These are phyloP conservation scores for Danielia reshetovae DNA, from an alignment of 805 yeast species.

Conservation along the genomic window DNA sequence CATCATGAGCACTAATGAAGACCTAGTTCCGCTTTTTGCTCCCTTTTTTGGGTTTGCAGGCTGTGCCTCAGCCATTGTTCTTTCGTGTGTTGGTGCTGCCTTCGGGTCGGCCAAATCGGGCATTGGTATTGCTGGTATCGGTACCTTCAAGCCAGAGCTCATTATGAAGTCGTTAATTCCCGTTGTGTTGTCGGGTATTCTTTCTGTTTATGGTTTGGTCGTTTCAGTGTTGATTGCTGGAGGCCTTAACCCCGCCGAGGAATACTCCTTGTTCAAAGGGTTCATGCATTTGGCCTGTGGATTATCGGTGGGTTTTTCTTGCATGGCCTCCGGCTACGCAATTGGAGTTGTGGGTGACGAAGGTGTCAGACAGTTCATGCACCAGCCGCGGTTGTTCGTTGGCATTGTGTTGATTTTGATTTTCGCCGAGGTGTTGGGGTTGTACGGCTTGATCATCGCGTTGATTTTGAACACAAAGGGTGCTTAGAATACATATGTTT, in stretches of 20 bases:
- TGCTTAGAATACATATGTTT: conserved; percentile 7
- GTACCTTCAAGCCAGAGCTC: conserved; percentile 94
- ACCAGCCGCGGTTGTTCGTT: conserved; percentile 82
- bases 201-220: conserved; percentile 94
- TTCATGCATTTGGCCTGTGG: conserved; percentile 98
- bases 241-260: conserved; percentile 70
- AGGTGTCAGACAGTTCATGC: conserved; percentile 85
- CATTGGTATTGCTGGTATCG: conserved; percentile 96
- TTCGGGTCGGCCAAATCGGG: conserved; percentile 98
- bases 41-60: conserved; percentile 98
- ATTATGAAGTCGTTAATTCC: conserved; percentile 96
- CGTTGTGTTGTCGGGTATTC: conserved; percentile 96
- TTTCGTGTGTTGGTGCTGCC: conserved; percentile 97
- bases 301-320: conserved; percentile 91
- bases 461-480: conserved; percentile 89
- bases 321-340: conserved; percentile 95
- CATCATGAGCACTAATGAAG: conserved; percentile 37
- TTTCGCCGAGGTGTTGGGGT: conserved; percentile 87
- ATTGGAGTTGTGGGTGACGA: conserved; percentile 93
- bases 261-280: conserved; percentile 90
- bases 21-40: conserved; percentile 85
- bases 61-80: conserved; percentile 86
- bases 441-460: conserved; percentile 94
- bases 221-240: conserved; percentile 96
- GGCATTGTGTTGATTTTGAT: conserved; percentile 86